A percentile compares a stretch with the other conserved stretches of the same genome.
These are phyloP conservation scores for Rhododendron molle DNA, from an alignment of 148 eudicot species.

Conservation along the genomic window DNA sequence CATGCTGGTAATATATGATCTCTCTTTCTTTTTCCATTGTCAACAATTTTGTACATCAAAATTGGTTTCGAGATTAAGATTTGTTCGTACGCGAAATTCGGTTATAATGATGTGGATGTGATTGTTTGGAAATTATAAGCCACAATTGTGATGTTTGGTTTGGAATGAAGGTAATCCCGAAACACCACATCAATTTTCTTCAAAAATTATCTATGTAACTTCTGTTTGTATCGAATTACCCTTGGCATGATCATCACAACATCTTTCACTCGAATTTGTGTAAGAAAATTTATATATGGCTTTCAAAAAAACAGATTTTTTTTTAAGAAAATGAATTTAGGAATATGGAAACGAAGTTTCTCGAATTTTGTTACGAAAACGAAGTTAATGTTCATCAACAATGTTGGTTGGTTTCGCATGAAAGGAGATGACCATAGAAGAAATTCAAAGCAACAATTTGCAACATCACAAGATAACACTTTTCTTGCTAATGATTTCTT, in stretches of 20 bases:
- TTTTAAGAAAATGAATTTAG: background rate
- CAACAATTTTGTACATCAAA: background rate
- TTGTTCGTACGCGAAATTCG: background rate
- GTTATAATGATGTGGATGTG: background rate
- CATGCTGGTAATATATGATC: slow-evolving; percentile 5
- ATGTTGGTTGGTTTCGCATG: background rate
- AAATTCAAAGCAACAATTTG: background rate
- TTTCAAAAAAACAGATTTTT: background rate
- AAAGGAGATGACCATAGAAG: background rate
- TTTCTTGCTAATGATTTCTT: background rate
- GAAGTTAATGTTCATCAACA: background rate
- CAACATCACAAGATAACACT: background rate
- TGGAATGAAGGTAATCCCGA: background rate
- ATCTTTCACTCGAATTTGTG: no score
- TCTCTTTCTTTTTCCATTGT: background rate
- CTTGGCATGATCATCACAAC: background rate
- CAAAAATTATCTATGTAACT: background rate
- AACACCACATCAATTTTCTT: background rate
- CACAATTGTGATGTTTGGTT: background rate
- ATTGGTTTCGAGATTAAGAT: background rate
- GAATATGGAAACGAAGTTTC: background rate
- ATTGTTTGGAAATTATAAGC: background rate
- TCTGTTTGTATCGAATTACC: background rate
- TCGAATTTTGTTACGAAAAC: background rate
- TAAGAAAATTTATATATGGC: background rate